Evolutionary conservation across 352 stramenopile species (phyloP).

Genomic region (Phytophthora syringae): DNA sequence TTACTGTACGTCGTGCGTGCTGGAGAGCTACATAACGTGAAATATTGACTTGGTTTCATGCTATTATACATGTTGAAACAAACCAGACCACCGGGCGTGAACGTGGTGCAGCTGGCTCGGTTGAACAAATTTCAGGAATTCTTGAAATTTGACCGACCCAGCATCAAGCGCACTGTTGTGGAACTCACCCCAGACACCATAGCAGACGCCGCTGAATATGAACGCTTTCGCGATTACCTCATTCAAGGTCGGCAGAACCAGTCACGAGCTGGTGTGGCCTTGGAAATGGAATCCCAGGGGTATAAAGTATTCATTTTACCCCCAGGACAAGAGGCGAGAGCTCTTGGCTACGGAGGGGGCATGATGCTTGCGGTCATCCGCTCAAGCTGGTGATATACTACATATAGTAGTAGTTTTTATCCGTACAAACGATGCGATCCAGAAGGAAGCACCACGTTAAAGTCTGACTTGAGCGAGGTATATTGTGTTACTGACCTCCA

Average conservation of each 20-base stretch:
- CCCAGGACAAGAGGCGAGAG: constrained; percentile 52
- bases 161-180: constrained; percentile 60
- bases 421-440: too few species aligned
- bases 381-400: constrained; percentile 30
- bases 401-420: too few species aligned
- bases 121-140: constrained; percentile 64
- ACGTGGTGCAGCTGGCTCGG: constrained; percentile 66
- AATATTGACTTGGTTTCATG: neutral
- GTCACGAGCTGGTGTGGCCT: constrained; percentile 52
- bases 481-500: too few species aligned
- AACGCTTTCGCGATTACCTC: constrained; percentile 65
- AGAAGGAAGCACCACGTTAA: too few species aligned
- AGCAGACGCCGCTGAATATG: constrained; percentile 49
- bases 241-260: constrained; percentile 45
- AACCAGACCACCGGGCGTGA: constrained; percentile 51
- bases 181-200: constrained; percentile 59
- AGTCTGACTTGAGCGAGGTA: too few species aligned
- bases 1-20: constrained; percentile 13
- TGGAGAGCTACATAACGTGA: neutral
- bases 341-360: constrained; percentile 66
- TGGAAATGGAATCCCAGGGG: constrained; percentile 62
- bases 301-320: constrained; percentile 82
- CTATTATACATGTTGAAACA: too few species aligned
- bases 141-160: constrained; percentile 57
- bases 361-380: constrained; percentile 75